These are phyloP conservation scores for Lithocarpus polystachyus DNA, from an alignment of 306 rosid species.

Conservation along the genomic window DNA sequence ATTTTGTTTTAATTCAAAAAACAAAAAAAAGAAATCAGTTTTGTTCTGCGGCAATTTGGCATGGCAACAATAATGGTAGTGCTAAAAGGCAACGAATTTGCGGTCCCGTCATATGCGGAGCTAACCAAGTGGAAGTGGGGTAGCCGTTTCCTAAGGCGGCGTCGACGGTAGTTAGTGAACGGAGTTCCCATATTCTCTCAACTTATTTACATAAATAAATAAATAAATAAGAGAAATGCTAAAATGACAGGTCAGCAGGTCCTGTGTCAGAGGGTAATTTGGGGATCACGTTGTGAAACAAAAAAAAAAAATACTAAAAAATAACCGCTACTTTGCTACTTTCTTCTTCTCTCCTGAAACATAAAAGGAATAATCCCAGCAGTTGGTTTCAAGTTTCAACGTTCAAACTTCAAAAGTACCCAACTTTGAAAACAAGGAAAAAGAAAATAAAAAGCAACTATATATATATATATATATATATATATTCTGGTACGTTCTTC, in stretches of 20 bases:
- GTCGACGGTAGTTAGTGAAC: not conserved
- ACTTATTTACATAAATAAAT: not conserved
- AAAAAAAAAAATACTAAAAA: not conserved
- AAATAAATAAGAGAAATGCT: not conserved
- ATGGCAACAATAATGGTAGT: no score
- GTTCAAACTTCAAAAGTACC: not conserved
- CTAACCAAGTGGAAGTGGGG: not conserved
- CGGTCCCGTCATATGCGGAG: not conserved
- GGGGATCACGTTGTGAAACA: not conserved
- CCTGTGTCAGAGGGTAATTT: not conserved
- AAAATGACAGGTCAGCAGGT: not conserved
- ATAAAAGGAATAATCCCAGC: not conserved
- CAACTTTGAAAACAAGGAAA: not conserved
- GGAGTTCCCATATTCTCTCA: not conserved
- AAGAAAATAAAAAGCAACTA: not conserved
- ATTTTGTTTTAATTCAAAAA: no score
- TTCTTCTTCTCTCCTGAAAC: not conserved
- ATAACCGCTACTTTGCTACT: not conserved
- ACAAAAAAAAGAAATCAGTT: no score
- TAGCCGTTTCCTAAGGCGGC: not conserved
- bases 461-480: no score
- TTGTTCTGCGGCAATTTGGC: no score
- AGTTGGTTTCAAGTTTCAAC: slow-evolving; percentile 1
- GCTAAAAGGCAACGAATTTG: no score
- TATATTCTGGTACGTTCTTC: no score